Percentiles rank a stretch among this genome's conserved stretches.
phyloP scores from a whole-genome alignment of 768 basidiomycete genomes.

The Serendipita sp. region DNA sequence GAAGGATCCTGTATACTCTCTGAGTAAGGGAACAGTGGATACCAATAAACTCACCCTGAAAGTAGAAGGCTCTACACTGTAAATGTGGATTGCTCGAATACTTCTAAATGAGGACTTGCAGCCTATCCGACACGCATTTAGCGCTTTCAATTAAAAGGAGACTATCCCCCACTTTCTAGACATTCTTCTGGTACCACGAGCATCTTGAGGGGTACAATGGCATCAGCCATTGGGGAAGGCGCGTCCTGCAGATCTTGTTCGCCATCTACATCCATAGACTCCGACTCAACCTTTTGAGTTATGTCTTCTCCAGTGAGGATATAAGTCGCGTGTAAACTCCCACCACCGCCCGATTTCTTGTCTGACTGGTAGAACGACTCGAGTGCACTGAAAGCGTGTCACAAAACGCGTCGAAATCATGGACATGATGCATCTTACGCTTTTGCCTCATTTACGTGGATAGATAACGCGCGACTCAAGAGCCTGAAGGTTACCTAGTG shows the following conservation, averaged over 20 bases:
- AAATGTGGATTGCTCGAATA: conserved; percentile 45
- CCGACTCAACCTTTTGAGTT: conserved; percentile 21
- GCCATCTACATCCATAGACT: conserved; percentile 21
- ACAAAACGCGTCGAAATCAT: background rate
- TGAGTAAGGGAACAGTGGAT: background rate
- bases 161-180: conserved; percentile 39
- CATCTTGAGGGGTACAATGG: conserved; percentile 31
- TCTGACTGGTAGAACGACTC: conserved; percentile 35
- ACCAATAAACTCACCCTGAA: conserved; percentile 30
- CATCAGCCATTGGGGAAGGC: conserved; percentile 18
- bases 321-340: conserved; percentile 46
- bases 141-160: background rate
- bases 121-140: conserved; percentile 15
- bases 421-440: conserved; percentile 27
- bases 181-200: conserved; percentile 45
- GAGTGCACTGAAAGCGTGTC: conserved; percentile 35
- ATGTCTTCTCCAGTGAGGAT: conserved; percentile 39
- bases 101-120: conserved; percentile 35
- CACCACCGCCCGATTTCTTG: conserved; percentile 20
- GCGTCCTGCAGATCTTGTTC: conserved; percentile 16
- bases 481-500: conserved; percentile 62
- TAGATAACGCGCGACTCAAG: conserved; percentile 48
- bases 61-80: conserved; percentile 51
- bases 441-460: conserved; percentile 67
- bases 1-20: conserved; percentile 27